Evolutionary conservation across 225 moss, liverwort and hornwort species (phyloP), one percentile per base, ranked within the genome.

Genomic region (Antitrichia curtipendula): DNA sequence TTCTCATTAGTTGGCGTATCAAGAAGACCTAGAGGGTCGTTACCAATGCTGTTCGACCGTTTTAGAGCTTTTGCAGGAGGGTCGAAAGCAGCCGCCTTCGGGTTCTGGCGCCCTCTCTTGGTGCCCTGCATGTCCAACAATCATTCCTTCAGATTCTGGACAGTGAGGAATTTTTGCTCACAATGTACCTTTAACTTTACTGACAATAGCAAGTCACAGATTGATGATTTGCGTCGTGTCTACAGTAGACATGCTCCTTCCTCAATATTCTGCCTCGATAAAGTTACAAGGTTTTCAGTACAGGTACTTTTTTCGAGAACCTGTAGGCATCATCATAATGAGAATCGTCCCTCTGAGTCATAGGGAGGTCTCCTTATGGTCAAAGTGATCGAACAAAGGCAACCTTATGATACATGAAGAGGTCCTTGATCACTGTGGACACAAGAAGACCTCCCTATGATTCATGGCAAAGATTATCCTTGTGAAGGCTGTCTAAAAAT

Each of bases 31-130:
- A 97, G 90, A 85, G 94, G 92, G 72, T 97, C 98, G 76, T 89
- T 94, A 60, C 92, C 94, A 41, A 96, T 89, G 89, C 97, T 96
- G 78, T 83, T 94, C 47, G 93, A 94, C 43, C 94, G 94, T 89
- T 98, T 98, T 43, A 91, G 85, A 86, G 96, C 90, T 93, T 96
- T 98, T 21, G 87, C 85, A 76, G 95, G 94, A 77, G 94, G 93
- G 70, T 98, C 98, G 86, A 88, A 92, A 76, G 94, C 82, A 84
- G 93, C 84, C 68, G 93, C 92, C 80, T 92, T 92, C 61, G 92
- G 83, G 86, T 93, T 92, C 81, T 90, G 84, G 62, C 95, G 97
- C 75, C 94, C 95, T 81, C 97, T 95, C 91, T 99, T 99, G 22
- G 89, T 93, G 66, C 96, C 96, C 99, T 99, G 95, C 82, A 88